Evolutionary conservation across 2,329 filamentous ascomycete genomes (phyloP), one percentile per base, ranked within the genome.

Genomic region (Exserohilum rostratum): DNA sequence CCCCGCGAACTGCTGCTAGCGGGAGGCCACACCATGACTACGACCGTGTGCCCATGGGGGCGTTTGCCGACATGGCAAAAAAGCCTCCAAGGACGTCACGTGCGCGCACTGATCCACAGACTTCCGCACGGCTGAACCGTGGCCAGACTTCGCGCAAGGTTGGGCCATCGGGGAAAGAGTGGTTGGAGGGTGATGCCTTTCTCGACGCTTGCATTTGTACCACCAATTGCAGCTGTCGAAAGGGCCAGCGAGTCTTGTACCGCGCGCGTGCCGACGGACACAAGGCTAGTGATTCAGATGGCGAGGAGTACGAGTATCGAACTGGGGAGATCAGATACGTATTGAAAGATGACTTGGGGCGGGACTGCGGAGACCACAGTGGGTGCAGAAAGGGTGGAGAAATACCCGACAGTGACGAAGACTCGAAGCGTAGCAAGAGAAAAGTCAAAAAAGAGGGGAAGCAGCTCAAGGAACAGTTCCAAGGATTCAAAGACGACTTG

Each of bases 161-260:
- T 11, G 60, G 63, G 0, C 60, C 62, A 1, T 62, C 60, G 9
- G 64, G 60, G 1, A 52, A 64, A 9, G 66, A 67, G 42, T 69
- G 68, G 66, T 15, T 64, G 10, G 49, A 61, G 7, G 63, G 60
- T 2, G 57, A 70, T 35, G 43, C 59, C 1, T 71, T 65, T 33
- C 64, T 73, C 1, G 68, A 72, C 38, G 68, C 66, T 3, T 73
- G 70, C 50, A 63, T 55, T 3, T 73, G 70, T 47, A 70, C 68
- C 1, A 67, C 59, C 6, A 57, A 58, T 12, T 73, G 70, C 44
- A 62, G 47, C 2, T 72, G 68, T 49, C 59, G 68, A 10, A 67
- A 69, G 30, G 66, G 68, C 1, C 63, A 69, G 27, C 62, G 68
- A 5, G 66, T 69, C 6, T 27, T 70, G 10, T 71, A 71, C 52